Conservation (phyloP, 2,329 filamentous ascomycete genomes). For the Lasiodiplodia gonubiensis region DNA sequence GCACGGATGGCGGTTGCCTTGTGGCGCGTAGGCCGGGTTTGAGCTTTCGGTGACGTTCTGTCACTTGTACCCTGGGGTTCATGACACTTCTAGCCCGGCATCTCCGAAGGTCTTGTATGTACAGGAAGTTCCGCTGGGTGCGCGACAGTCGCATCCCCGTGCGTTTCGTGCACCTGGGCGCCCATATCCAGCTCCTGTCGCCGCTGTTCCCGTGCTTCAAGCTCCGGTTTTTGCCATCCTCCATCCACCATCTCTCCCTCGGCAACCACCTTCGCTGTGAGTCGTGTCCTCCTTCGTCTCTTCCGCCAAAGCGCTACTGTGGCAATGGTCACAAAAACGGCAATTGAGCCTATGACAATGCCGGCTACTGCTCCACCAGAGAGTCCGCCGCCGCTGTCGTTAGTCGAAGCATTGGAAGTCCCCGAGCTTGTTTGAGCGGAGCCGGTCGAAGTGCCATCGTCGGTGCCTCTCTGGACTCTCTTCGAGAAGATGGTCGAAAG, state of each 20-base stretch:
- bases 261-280: neutral
- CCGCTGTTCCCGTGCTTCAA: neutral
- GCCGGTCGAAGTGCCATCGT: neutral
- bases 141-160: neutral
- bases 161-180: neutral
- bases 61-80: too few relatives aligned
- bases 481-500: neutral
- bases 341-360: neutral
- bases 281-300: neutral
- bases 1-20: too few relatives aligned
- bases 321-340: neutral
- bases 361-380: neutral
- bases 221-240: neutral
- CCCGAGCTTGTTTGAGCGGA: neutral
- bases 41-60: too few relatives aligned
- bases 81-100: neutral
- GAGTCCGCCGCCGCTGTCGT: neutral
- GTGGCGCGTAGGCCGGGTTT: too few relatives aligned
- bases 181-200: neutral
- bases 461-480: neutral
- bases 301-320: neutral
- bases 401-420: too few relatives aligned
- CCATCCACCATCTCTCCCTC: neutral
- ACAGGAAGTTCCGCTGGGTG: neutral
- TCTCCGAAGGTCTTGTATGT: neutral